These are phyloP conservation scores for Pythium grandisporangium DNA, from an alignment of 352 stramenopile genomes.

Conservation along the genomic window DNA sequence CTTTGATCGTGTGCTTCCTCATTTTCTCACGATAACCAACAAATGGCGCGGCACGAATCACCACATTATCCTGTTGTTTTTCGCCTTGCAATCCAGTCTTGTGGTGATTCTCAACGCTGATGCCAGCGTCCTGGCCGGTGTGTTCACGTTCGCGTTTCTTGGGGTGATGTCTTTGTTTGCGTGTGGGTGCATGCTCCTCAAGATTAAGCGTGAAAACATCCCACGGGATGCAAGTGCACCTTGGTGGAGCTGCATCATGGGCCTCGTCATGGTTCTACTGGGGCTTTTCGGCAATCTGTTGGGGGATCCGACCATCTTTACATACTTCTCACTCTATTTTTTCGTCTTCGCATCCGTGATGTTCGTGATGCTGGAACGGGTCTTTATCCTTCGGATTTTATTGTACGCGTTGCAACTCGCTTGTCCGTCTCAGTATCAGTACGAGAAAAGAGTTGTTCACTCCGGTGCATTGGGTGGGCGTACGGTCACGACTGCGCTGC, in stretches of 20 bases:
- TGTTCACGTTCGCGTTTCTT: slow-evolving; percentile 91
- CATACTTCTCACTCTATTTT: slow-evolving; percentile 78
- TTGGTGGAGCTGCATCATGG: slow-evolving; percentile 76
- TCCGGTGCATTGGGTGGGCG: slow-evolving; percentile 57
- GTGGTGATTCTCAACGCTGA: slow-evolving; percentile 54
- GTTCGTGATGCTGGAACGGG: slow-evolving; percentile 75
- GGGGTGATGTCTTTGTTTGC: slow-evolving; percentile 89
- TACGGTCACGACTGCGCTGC: slow-evolving; percentile 49
- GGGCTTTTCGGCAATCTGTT: slow-evolving; percentile 59
- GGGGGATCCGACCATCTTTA: slow-evolving; percentile 64
- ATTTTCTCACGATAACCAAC: slow-evolving; percentile 33
- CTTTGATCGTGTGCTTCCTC: slow-evolving; percentile 37
- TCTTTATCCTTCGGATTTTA: slow-evolving; percentile 65
- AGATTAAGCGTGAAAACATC: slow-evolving; percentile 88
- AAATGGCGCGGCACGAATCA: slow-evolving; percentile 46
- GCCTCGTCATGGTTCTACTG: slow-evolving; percentile 59
- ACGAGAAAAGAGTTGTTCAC: slow-evolving; percentile 18
- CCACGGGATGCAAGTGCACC: slow-evolving; percentile 78
- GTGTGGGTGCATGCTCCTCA: slow-evolving; percentile 87
- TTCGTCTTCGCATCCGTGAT: slow-evolving; percentile 57
- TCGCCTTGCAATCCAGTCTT: slow-evolving; percentile 32
- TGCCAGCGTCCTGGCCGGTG: slow-evolving; percentile 73
- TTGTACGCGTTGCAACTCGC: slow-evolving; percentile 54
- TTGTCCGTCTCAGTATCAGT: slow-evolving; percentile 31
- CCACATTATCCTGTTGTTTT: slow-evolving; percentile 57